These are phyloP conservation scores for Selaginella moellendorffii DNA, from an alignment of 75 land plant genomes.

Conservation along the genomic window DNA sequence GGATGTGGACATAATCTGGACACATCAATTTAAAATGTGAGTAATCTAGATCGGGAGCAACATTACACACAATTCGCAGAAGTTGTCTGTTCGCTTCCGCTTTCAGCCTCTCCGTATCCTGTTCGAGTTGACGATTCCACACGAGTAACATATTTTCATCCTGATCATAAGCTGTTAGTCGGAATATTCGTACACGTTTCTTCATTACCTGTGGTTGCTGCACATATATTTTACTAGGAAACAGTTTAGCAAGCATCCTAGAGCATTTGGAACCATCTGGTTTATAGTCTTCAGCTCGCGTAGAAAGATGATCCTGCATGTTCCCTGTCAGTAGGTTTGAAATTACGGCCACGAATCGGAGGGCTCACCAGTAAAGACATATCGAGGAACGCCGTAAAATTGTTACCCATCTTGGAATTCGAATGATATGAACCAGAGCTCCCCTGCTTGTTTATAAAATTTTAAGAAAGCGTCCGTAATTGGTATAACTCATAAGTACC, in stretches of 20 bases:
- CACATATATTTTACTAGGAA: slow-evolving; percentile 32
- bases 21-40: background rate
- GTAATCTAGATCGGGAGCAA: background rate
- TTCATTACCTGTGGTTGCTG: slow-evolving; percentile 33
- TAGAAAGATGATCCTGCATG: slow-evolving; percentile 28
- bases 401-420: slow-evolving; percentile 58
- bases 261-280: slow-evolving; percentile 31
- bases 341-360: background rate
- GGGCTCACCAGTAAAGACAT: slow-evolving; percentile 63
- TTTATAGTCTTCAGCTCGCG: slow-evolving; percentile 32
- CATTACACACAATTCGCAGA: slow-evolving; percentile 26
- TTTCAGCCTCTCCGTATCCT: slow-evolving; percentile 27
- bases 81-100: slow-evolving; percentile 33
- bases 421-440: background rate
- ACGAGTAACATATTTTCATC: slow-evolving; percentile 20
- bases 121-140: slow-evolving; percentile 33
- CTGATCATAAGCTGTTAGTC: slow-evolving; percentile 10
- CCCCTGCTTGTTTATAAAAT: background rate
- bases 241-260: slow-evolving; percentile 26
- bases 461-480: no score
- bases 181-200: no score
- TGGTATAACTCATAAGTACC: no score
- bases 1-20: slow-evolving; percentile 31
- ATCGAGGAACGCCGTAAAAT: slow-evolving; percentile 80
- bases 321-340: background rate